Evolutionary conservation across 1,284 basidiomycete species (phyloP), one percentile per base, ranked within the genome.

Genomic region (Pterulicium gracile): DNA sequence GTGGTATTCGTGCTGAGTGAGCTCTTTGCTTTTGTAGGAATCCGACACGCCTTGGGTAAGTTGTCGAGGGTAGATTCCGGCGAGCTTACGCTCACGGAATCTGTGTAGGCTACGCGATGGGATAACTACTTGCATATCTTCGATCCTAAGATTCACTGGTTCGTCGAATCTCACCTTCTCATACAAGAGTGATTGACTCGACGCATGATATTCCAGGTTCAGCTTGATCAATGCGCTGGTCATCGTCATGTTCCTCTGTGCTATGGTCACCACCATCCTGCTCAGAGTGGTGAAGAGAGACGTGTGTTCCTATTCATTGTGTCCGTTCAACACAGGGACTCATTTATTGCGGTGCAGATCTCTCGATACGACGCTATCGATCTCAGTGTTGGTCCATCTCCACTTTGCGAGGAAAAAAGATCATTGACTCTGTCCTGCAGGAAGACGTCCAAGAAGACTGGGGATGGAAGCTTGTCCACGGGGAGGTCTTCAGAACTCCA

Each of bases 381-480:
- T 62, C 68, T 95, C 24, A 88, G 83, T 54, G 89, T 88, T 59
- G 54, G 79, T 57, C 19, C 44, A 41, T 48, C 32, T 45, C 17
- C 14, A 5, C n/a, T n/a, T n/a, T n/a, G n/a, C n/a, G n/a, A n/a
- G n/a, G n/a, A n/a, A n/a, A n/a, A n/a, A n/a, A n/a, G n/a, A n/a
- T n/a, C n/a, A n/a, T n/a, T n/a, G n/a, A n/a, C 5, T 39, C n/a
- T 39, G 15, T 42, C 42, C 39, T 50, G 24, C 56, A 90, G 80
- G 94, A 98, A 62, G 93, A 97, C 56, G 88, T 97, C 0, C 93
- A 96, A 66, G 93, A 97, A 65, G 95, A 98, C 58, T 97, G 88
- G 73, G 95, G 95, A 3, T 98, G 95, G 95, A 98, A 98, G 59
- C 75, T 95, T 15, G 80, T 98, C 7, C 93, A 97, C 56, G 93